Percentiles rank a stretch among this genome's conserved stretches.
Conservation (phyloP, 2,329 filamentous ascomycete genomes). For the Meredithiella fracta region DNA sequence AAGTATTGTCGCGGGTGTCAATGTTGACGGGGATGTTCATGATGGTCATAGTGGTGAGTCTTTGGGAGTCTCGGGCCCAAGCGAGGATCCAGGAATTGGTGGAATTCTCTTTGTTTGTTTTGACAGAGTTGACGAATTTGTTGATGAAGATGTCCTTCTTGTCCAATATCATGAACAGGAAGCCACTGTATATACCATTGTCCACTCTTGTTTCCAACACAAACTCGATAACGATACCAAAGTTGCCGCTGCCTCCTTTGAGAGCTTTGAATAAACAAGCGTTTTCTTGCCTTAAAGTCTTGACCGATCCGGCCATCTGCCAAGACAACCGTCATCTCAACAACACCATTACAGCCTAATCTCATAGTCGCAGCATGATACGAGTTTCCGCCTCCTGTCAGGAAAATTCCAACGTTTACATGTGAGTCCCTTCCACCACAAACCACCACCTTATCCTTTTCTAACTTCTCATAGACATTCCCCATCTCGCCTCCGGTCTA, state of each 20-base stretch:
- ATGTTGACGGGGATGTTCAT: not conserved
- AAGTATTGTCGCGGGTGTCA: not conserved
- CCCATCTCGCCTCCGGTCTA: conserved; percentile 31
- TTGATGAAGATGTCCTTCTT: not conserved
- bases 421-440: conserved; percentile 21
- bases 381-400: not conserved
- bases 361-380: not conserved
- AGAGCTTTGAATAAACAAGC: not conserved
- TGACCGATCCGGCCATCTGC: not conserved
- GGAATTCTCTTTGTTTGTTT: not conserved
- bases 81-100: not conserved
- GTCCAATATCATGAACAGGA: not conserved
- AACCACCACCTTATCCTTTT: conserved; percentile 23
- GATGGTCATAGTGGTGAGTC: not conserved
- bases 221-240: not conserved
- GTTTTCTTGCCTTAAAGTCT: not conserved
- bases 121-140: not conserved
- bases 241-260: not conserved
- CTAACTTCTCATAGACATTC: conserved; percentile 17
- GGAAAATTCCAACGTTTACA: not conserved
- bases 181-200: not conserved
- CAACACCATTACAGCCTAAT: not conserved
- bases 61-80: not conserved
- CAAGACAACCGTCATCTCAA: not conserved
- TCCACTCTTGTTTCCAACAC: not conserved